phyloP scores from a whole-genome alignment of 2,329 filamentous ascomycete genomes.

The Aspergillus terreus region DNA sequence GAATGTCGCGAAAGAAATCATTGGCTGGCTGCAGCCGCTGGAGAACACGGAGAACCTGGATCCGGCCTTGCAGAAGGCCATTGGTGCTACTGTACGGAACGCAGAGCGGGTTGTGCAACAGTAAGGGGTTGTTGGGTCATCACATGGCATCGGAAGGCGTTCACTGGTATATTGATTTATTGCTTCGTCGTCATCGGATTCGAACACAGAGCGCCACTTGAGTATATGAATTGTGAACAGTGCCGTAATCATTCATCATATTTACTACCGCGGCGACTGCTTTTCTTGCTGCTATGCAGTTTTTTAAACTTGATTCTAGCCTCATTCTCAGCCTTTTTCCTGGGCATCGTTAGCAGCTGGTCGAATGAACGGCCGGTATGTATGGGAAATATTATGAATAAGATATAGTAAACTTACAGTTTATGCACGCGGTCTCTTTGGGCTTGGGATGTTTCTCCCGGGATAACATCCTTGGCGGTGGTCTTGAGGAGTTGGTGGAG shows the following conservation, averaged over 20 bases:
- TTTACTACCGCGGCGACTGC: constrained; percentile 44
- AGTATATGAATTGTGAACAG: constrained; percentile 16
- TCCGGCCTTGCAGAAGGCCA: constrained; percentile 51
- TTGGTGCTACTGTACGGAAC: constrained; percentile 38
- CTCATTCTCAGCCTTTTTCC: constrained; percentile 57
- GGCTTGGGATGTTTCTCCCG: constrained; percentile 58
- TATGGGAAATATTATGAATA: neutral
- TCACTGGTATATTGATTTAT: neutral
- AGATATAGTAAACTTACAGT: constrained; percentile 39
- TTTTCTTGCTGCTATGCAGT: constrained; percentile 60
- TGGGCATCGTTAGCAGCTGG: constrained; percentile 23
- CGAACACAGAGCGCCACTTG: constrained; percentile 2
- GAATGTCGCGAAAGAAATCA: constrained; percentile 44
- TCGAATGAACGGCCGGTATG: too few species aligned
- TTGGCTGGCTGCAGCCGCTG: constrained; percentile 49
- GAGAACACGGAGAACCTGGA: constrained; percentile 47
- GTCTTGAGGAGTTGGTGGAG: constrained; percentile 53
- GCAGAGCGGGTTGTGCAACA: constrained; percentile 27
- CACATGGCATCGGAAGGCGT: constrained; percentile 8
- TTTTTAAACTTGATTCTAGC: constrained; percentile 57
- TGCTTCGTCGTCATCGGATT: neutral
- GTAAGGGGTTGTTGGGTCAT: constrained; percentile 12
- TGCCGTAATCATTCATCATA: constrained; percentile 33
- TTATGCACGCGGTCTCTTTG: constrained; percentile 54
- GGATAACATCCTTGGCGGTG: constrained; percentile 50